Conservation (phyloP, 495 filamentous ascomycete species). For the Letharia lupina region DNA sequence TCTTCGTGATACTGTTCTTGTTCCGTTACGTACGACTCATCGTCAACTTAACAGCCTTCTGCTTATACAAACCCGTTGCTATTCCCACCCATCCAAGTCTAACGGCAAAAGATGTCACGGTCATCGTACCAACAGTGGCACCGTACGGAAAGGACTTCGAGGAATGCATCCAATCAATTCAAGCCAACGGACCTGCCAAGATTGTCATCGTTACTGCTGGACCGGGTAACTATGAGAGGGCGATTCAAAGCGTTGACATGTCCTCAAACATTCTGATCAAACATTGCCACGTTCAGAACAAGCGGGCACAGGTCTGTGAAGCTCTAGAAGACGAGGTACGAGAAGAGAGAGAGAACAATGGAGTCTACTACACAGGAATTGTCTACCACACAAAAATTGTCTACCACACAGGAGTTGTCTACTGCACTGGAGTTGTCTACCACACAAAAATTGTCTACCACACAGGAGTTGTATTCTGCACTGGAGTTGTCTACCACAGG, state of each 20-base stretch:
- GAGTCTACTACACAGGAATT: too few relatives aligned
- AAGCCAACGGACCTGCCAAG: background rate
- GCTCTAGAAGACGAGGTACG: background rate
- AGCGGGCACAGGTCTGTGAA: background rate
- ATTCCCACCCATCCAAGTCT: background rate
- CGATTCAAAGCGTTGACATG: background rate
- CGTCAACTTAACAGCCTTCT: background rate
- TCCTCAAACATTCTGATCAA: background rate
- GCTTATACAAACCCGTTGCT: background rate
- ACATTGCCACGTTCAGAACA: background rate
- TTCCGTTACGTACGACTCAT: slow-evolving; percentile 2
- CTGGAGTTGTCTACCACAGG: too few relatives aligned
- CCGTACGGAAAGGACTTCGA: background rate
- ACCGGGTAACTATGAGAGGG: background rate
- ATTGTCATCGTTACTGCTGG: slow-evolving; percentile 5
- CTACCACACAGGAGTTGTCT: too few relatives aligned
- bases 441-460: too few relatives aligned
- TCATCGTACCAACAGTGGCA: slow-evolving; percentile 6
- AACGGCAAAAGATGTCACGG: slow-evolving; percentile 5
- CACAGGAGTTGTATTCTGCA: too few relatives aligned
- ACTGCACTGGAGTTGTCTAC: too few relatives aligned
- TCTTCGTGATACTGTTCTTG: background rate
- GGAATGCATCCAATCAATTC: slow-evolving; percentile 4
- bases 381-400: too few relatives aligned
- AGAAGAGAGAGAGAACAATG: too few relatives aligned